These are phyloP conservation scores for Silene noctiflora DNA, from an alignment of 179 eudicot species.

Conservation along the genomic window DNA sequence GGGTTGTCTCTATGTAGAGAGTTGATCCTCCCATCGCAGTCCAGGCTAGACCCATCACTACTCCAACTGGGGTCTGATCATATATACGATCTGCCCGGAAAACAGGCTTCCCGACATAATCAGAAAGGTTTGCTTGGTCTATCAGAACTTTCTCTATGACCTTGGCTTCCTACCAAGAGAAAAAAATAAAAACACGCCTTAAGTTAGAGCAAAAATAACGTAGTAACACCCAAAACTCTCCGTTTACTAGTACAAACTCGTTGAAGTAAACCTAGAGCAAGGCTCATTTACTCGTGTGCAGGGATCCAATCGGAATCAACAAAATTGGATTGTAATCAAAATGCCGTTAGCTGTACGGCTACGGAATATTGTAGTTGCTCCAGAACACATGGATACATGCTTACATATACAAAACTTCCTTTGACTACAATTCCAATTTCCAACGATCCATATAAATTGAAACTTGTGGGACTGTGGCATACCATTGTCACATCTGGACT, in stretches of 20 bases:
- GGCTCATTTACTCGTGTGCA: too few relatives aligned
- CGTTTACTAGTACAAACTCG: neutral
- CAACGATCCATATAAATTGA: conserved; percentile 1
- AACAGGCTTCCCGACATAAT: conserved; percentile 96
- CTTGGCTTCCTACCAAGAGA: conserved; percentile 37
- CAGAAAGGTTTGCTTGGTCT: conserved; percentile 62
- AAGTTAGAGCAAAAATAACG: conserved; percentile 10
- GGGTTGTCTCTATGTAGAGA: conserved; percentile 79
- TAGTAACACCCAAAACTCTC: neutral
- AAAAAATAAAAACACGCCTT: neutral
- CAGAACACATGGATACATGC: too few relatives aligned
- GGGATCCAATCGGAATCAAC: too few relatives aligned
- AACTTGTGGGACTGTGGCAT: conserved; percentile 4
- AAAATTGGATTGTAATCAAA: too few relatives aligned
- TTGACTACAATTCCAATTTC: neutral
- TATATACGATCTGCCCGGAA: conserved; percentile 97
- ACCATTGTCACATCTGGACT: conserved; percentile 46
- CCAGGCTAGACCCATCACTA: conserved; percentile 99
- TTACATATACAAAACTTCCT: neutral
- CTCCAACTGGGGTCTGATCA: conserved; percentile 82
- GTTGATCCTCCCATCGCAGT: conserved; percentile 99
- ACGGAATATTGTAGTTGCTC: too few relatives aligned
- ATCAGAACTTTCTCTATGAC: conserved; percentile 58
- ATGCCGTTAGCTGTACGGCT: too few relatives aligned
- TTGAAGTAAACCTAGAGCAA: too few relatives aligned